phyloP scores from a whole-genome alignment of 352 stramenopile species.

The Phytophthora tentaculata region DNA sequence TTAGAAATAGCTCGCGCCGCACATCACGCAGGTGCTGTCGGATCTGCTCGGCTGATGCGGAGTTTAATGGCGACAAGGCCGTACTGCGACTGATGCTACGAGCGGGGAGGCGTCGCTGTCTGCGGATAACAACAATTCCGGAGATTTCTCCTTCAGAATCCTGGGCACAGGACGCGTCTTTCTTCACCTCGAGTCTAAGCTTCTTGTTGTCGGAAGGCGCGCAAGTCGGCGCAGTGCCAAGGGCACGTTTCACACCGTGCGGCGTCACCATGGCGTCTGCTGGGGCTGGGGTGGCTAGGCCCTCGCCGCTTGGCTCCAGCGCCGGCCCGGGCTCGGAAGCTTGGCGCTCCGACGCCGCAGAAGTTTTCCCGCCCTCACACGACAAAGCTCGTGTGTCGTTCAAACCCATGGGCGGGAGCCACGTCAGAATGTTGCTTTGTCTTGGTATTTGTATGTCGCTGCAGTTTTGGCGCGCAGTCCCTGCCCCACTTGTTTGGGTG shows the following conservation, averaged over 20 bases:
- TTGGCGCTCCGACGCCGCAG: background rate
- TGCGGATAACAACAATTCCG: slow-evolving; percentile 7
- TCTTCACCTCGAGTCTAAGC: slow-evolving; percentile 33
- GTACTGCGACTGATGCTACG: slow-evolving; percentile 12
- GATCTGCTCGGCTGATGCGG: slow-evolving; percentile 62
- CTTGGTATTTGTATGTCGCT: slow-evolving; percentile 43
- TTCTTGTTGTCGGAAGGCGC: slow-evolving; percentile 62
- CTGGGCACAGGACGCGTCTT: slow-evolving; percentile 1
- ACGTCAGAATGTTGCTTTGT: slow-evolving; percentile 56
- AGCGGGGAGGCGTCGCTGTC: slow-evolving; percentile 1
- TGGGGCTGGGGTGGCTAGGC: background rate
- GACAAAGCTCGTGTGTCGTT: slow-evolving; percentile 43
- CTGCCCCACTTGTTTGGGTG: slow-evolving; percentile 6
- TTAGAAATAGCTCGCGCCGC: slow-evolving; percentile 69
- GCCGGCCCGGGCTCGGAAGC: slow-evolving; percentile 1
- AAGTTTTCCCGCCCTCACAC: slow-evolving; percentile 28
- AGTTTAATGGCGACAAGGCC: slow-evolving; percentile 66
- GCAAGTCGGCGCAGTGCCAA: slow-evolving; percentile 6
- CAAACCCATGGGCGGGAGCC: slow-evolving; percentile 49
- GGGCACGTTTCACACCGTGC: slow-evolving; percentile 31
- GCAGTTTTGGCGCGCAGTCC: slow-evolving; percentile 1
- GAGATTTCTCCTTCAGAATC: background rate
- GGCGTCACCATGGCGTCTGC: slow-evolving; percentile 5
- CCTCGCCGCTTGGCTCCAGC: slow-evolving; percentile 6
- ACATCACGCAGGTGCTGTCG: slow-evolving; percentile 77